These are phyloP conservation scores for Corymbia citriodora DNA, from an alignment of 441 rosid species.

Conservation along the genomic window DNA sequence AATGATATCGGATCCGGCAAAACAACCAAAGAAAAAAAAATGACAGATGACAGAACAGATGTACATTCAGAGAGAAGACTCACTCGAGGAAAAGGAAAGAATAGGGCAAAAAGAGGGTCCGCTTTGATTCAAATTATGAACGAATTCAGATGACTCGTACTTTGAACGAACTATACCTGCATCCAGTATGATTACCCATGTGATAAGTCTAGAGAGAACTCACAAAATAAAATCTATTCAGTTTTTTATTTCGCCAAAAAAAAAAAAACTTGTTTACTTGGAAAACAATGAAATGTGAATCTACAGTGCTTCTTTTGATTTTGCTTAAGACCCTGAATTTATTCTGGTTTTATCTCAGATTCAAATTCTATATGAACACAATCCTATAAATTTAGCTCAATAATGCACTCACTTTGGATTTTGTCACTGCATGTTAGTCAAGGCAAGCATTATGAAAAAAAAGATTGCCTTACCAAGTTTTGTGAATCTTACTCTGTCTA, in stretches of 20 bases:
- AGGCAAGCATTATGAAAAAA: neutral
- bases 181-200: neutral
- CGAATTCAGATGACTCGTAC: neutral
- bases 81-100: neutral
- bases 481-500: neutral
- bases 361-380: neutral
- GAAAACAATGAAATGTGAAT: neutral
- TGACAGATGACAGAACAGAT: neutral
- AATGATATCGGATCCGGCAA: neutral
- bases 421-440: neutral
- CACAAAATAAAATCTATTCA: neutral
- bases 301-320: neutral
- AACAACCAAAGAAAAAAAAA: rapidly evolving
- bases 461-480: rapidly evolving
- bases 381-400: neutral
- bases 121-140: neutral
- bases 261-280: neutral
- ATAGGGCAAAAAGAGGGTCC: neutral
- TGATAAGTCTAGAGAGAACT: neutral
- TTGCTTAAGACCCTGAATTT: neutral
- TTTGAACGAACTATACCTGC: neutral
- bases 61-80: neutral
- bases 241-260: no score
- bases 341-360: neutral
- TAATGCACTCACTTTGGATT: neutral